Evolutionary conservation across 2,329 filamentous ascomycete genomes (phyloP), one percentile per base, ranked within the genome.

Genomic region (Bertia moriformis): DNA sequence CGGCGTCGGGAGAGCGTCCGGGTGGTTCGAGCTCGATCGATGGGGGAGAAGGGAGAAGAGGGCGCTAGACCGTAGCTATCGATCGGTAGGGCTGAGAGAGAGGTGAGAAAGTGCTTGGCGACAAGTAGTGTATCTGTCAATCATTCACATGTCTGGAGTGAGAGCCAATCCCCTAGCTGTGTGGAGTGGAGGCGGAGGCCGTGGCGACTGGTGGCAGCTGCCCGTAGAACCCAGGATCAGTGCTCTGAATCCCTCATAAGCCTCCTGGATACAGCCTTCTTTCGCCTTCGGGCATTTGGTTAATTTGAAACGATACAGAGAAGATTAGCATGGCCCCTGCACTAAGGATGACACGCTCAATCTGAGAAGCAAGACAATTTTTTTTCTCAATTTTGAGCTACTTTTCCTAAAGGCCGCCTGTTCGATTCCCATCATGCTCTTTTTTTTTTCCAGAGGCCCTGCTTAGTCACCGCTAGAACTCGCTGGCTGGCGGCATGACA

Each of bases 291-390:
- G 22, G 22, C 22, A 27, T 27, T 27, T 27, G 22, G 22, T 27
- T 27, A 27, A 27, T 27, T 27, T 27, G 22, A 27, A 27, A 27
- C 22, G 22, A 27, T 27, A 71, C 67, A 73, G 69, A 74, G 69
- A 73, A 73, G 68, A 73, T 74, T 73, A 73, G 70, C 70, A 74
- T 73, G 69, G 69, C 70, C 69, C 61, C 61, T 64, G 61, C 59
- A 63, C 76, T 80, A 82, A 82, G 77, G 77, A 81, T 81, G 77
- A 80, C 74, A 79, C 71, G 71, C 69, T 73, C 67, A 69, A 71
- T 69, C 69, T 10, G 22, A 27, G 22, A 27, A 27, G 7, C 7
- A 7, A n/a, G n/a, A 27, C 7, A 7, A 7, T 10, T 27, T 27
- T 27, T 27, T 27, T 27, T 27, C 7, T 7, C n/a, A 27, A 10